Conservation (phyloP, 441 rosid genomes). For the Croton laevigatus region DNA sequence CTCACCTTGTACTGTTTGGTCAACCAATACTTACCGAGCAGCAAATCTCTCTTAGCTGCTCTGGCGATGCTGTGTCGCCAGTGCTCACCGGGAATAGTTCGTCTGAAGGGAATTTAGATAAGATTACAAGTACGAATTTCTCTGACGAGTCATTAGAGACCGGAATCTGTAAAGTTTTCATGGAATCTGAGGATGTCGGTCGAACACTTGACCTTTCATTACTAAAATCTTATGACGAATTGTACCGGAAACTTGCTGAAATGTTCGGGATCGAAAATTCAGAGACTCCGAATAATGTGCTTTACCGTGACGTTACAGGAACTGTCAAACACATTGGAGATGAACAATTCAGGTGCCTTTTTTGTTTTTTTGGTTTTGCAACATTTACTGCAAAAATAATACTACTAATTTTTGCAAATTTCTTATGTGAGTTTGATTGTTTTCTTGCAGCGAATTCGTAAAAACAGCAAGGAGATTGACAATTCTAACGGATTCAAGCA, state of each 20-base stretch:
- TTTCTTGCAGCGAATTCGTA: slow-evolving; percentile 47
- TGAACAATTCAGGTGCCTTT: slow-evolving; percentile 50
- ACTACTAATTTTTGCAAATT: neutral
- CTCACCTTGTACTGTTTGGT: slow-evolving; percentile 81
- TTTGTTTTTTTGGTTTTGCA: neutral
- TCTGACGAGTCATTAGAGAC: slow-evolving; percentile 48
- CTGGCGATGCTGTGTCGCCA: slow-evolving; percentile 38
- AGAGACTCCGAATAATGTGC: slow-evolving; percentile 37
- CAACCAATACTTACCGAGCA: slow-evolving; percentile 78
- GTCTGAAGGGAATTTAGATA: slow-evolving; percentile 39
- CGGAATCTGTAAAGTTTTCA: slow-evolving; percentile 59
- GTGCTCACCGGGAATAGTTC: slow-evolving; percentile 44
- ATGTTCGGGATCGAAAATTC: slow-evolving; percentile 48
- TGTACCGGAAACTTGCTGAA: slow-evolving; percentile 46
- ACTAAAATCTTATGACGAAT: slow-evolving; percentile 49
- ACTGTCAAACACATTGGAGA: slow-evolving; percentile 48
- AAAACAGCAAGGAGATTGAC: slow-evolving; percentile 56
- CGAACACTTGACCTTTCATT: slow-evolving; percentile 53
- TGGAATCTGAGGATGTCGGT: slow-evolving; percentile 61
- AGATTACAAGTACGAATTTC: slow-evolving; percentile 30
- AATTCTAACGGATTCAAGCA: slow-evolving; percentile 53
- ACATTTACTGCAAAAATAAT: too few relatives aligned
- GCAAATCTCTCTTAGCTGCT: slow-evolving; percentile 51
- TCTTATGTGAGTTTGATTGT: slow-evolving; percentile 5
- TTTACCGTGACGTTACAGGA: slow-evolving; percentile 46